Base-by-base conservation (phyloP, 805 yeast genomes). In the Wickerhamiella australiensis region DNA sequence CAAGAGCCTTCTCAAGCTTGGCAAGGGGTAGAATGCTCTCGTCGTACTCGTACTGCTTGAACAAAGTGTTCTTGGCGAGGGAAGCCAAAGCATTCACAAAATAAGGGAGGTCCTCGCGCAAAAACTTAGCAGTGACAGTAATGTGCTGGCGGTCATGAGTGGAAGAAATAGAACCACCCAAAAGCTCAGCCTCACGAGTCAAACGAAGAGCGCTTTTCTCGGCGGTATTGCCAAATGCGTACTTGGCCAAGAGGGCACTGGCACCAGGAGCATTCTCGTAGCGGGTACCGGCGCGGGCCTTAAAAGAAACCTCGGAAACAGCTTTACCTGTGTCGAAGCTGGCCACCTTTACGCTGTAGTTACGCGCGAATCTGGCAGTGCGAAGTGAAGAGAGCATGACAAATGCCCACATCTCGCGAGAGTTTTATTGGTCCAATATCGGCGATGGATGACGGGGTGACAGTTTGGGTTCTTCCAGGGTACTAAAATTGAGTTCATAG, bases 171-270 rank as follows among this genome's bases (percentile, higher is more conserved):
- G 68, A 69, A 65, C 95, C 97, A 58, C 98, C 97, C 57, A 90
- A 74, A 57, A 92, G 77, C 72, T 90, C 98, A 47, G 88, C 72
- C 72, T 92, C 98, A 70, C 98, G 84, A 63, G 87, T 83, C 62
- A 88, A 74, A 73, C 97, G 84, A 65, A 92, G 75, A 21, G 92
- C 95, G 17, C 96, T 82, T 68, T 86, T 85, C 59, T 78, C 67
- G 54, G 74, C 73, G 51, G 95, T 86, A 75, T 83, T 81, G 65
- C 64, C 61, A 74, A 82, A 92, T 61, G 81, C 82, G 68, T 79
- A 87, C 68, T 86, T 78, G 62, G 90, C 77, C 62, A 88, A 75
- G 56, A 87, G 70, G 68, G 90, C 96, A 42, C 96, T 74, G 57
- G 82, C 69, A 70, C 97, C 98, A 50, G 88, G 80, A 55, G 75